Base-by-base conservation (phyloP, 176 grass and related monocot species). In the Guadua angustifolia region DNA sequence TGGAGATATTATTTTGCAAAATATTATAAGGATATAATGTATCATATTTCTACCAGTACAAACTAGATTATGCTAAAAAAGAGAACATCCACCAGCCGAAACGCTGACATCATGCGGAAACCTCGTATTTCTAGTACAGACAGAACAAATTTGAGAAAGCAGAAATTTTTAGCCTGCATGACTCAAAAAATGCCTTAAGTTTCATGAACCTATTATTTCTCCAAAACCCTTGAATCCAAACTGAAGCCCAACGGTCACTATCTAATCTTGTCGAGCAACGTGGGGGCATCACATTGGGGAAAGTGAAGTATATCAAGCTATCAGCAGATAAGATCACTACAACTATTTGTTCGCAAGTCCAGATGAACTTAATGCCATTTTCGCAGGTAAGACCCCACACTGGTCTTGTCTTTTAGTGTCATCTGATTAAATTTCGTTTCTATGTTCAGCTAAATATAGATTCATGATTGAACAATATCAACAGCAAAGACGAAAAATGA, bases 71-170 rank as follows among this genome's bases (percentile, higher is more conserved):
- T 71, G 19, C 36, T 13, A 38, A 60, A 24, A 87, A 87, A 58
- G 18, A 47, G 26, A 60, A 24, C 38, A 39, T 19, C 55, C 24
- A 44, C 15, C 29, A 63, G 35, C 51, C 47, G 70, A 69, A 51
- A 78, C 71, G 26, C 75, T 75, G 38, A 77, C 58, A 43, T 11
- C 43, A 62, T n/a, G 26, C 69, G 25, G 24, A 83, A 86, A 79
- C 21, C 56, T 79, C 2, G 51, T 38, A 78, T 42, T 60, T 68
- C 3, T 38, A 45, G 43, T n/a, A 63, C 43, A 77, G 61, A 44
- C 26, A 66, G 33, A 70, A 63, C 38, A 78, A 10, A 46, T 36
- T 35, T 46, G 39, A 38, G 32, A 39, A 58, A 40, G 2, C 0
- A 67, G 5, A n/a, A 19, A 1, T 8, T 53, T 43, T 56, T 64